phyloP scores from a whole-genome alignment of 768 basidiomycete genomes.

The Sistotremastrum suecicum region DNA sequence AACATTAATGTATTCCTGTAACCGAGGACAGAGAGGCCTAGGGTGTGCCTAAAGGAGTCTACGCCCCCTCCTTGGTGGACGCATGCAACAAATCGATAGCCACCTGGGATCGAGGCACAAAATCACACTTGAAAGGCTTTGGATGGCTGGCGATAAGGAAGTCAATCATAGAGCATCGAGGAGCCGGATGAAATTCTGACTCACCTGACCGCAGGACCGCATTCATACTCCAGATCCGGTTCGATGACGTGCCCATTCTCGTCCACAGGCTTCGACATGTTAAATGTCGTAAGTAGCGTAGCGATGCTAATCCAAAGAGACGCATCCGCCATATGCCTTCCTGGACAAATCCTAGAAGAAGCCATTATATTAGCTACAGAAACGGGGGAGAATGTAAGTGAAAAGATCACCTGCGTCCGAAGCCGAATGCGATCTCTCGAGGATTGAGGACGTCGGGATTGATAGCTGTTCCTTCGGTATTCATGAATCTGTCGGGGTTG shows the following conservation, averaged over 20 bases:
- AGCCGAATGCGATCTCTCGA: conserved; percentile 11
- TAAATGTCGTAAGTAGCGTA: background rate
- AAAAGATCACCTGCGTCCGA: conserved; percentile 11
- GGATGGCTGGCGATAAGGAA: too few species aligned
- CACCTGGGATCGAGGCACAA: too few species aligned
- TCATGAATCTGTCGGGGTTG: conserved; percentile 13
- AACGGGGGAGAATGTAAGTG: background rate
- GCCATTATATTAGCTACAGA: background rate
- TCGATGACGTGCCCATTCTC: background rate
- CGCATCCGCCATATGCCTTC: conserved; percentile 2
- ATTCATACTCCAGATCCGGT: too few species aligned
- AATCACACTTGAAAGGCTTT: too few species aligned
- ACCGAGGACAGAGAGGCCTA: too few species aligned
- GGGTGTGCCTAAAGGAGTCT: too few species aligned
- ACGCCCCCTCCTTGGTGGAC: too few species aligned
- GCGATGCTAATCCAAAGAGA: conserved; percentile 3
- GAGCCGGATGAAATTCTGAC: too few species aligned
- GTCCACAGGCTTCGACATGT: conserved; percentile 1
- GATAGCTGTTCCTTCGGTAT: conserved; percentile 1
- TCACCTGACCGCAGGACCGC: too few species aligned
- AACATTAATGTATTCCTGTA: too few species aligned
- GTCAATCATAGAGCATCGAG: too few species aligned
- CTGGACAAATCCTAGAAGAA: conserved; percentile 5
- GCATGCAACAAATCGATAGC: too few species aligned
- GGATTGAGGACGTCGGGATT: conserved; percentile 8